A percentile compares a stretch with the other conserved stretches of the same genome.
Evolutionary conservation across 2,329 filamentous ascomycete species (phyloP).

Genomic region (Diaporthe sp.): DNA sequence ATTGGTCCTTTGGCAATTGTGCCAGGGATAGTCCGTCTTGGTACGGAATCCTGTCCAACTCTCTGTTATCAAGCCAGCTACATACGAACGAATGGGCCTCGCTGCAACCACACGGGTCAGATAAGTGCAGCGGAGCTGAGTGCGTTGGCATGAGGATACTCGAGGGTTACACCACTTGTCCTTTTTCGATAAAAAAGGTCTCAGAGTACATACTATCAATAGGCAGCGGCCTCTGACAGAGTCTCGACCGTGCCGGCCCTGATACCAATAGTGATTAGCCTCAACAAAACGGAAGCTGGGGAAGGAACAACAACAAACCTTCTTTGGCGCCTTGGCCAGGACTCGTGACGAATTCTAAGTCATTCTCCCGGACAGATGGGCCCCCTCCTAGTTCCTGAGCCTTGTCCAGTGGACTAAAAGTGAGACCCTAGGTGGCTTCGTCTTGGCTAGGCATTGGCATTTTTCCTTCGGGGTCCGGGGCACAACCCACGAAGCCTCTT

Average conservation of each 20-base stretch:
- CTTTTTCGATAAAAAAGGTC: background rate
- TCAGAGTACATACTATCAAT: background rate
- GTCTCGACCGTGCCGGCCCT: constrained; percentile 1
- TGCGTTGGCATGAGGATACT: background rate
- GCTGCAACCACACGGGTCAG: background rate
- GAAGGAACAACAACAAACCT: constrained; percentile 15
- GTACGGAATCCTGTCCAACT: constrained; percentile 23
- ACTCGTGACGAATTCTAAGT: constrained; percentile 25
- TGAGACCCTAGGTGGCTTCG: constrained; percentile 29
- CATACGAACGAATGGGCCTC: background rate
- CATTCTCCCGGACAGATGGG: constrained; percentile 26
- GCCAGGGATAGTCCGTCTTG: constrained; percentile 29
- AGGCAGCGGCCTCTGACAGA: constrained; percentile 2
- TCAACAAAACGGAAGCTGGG: constrained; percentile 15
- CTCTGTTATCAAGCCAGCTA: constrained; percentile 28
- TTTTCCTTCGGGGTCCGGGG: constrained; percentile 25
- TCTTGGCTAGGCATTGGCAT: constrained; percentile 29
- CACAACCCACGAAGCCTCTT: background rate
- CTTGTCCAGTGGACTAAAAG: constrained; percentile 18
- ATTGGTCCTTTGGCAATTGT: background rate
- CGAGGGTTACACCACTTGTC: constrained; percentile 6
- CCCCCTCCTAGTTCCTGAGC: constrained; percentile 11
- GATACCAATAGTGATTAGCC: background rate
- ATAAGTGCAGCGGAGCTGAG: background rate
- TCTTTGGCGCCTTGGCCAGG: constrained; percentile 29